Evolutionary conservation across 441 rosid species (phyloP).

Genomic region (Jatropha podagrica): DNA sequence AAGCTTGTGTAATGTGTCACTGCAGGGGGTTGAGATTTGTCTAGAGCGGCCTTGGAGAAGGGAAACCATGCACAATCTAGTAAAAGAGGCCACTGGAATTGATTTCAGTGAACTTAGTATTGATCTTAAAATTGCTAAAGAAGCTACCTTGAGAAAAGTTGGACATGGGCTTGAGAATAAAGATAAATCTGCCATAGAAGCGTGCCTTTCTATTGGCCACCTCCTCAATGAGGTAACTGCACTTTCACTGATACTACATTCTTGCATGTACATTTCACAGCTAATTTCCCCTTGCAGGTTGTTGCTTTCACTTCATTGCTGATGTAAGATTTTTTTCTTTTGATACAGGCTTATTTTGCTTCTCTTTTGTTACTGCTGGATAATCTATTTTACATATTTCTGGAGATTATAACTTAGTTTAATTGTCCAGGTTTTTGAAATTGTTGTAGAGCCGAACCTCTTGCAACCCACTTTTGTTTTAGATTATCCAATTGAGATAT

Average conservation of each 20-base stretch:
- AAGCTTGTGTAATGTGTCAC: conserved; percentile 24
- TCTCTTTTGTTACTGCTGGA: conserved; percentile 4
- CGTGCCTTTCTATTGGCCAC: conserved; percentile 76
- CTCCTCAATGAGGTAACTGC: conserved; percentile 78
- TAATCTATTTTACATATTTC: neutral
- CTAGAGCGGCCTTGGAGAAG: conserved; percentile 94
- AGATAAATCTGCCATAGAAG: conserved; percentile 67
- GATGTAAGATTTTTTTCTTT: neutral
- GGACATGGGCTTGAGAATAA: conserved; percentile 58
- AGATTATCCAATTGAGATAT: conserved; percentile 94
- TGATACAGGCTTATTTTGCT: neutral
- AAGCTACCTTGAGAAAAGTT: conserved; percentile 52
- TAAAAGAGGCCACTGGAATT: conserved; percentile 71
- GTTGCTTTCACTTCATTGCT: neutral
- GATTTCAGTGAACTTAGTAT: conserved; percentile 56
- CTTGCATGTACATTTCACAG: neutral
- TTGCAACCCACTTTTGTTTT: conserved; percentile 92
- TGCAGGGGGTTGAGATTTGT: conserved; percentile 79
- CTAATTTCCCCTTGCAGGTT: conserved; percentile 7
- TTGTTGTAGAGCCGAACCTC: conserved; percentile 84
- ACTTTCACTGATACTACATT: neutral
- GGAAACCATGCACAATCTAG: conserved; percentile 97
- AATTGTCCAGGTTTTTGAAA: conserved; percentile 72
- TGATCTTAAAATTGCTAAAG: conserved; percentile 67
- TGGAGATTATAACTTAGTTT: conserved; percentile 17